Percentiles rank a stretch among this genome's conserved stretches.
These are phyloP conservation scores for Phlyctochytrium planicorne DNA, from an alignment of 192 early-diverging fungal genomes.

Conservation along the genomic window DNA sequence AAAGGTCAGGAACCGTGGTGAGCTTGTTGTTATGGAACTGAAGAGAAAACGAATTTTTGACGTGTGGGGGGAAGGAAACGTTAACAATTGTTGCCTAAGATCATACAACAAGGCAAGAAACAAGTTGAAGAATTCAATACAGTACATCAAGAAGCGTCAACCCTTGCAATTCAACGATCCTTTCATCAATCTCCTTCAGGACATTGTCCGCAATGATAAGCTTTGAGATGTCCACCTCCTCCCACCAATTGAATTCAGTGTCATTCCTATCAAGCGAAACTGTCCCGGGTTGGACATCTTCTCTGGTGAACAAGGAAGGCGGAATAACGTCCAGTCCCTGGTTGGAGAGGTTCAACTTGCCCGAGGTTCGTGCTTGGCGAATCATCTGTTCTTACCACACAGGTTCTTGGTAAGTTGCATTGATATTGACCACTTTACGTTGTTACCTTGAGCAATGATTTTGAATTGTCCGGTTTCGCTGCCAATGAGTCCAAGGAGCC, in stretches of 20 bases:
- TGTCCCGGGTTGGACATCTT: conserved; percentile 2
- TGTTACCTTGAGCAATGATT: too few species aligned
- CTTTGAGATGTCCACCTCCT: conserved; percentile 40
- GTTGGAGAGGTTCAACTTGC: conserved; percentile 40
- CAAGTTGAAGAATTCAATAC: neutral
- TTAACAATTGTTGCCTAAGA: neutral
- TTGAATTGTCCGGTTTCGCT: too few species aligned
- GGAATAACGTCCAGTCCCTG: conserved; percentile 30
- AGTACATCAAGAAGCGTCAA: conserved; percentile 41
- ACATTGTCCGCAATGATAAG: conserved; percentile 44
- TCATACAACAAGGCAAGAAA: neutral
- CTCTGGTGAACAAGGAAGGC: conserved; percentile 21
- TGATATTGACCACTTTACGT: too few species aligned
- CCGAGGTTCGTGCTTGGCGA: conserved; percentile 21
- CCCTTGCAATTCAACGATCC: conserved; percentile 33
- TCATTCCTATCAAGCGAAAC: conserved; percentile 17
- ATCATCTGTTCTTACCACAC: conserved; percentile 22
- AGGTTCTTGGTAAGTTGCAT: too few species aligned
- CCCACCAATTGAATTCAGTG: conserved; percentile 33
- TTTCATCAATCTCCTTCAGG: conserved; percentile 29
- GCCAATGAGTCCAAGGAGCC: too few species aligned
- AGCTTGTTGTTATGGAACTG: conserved; percentile 42
- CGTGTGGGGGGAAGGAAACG: too few species aligned
- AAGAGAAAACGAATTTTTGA: neutral
- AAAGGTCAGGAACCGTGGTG: conserved; percentile 27